Evolutionary conservation across 805 yeast genomes (phyloP).

Genomic region (Metschnikowia baotianmanensis): DNA sequence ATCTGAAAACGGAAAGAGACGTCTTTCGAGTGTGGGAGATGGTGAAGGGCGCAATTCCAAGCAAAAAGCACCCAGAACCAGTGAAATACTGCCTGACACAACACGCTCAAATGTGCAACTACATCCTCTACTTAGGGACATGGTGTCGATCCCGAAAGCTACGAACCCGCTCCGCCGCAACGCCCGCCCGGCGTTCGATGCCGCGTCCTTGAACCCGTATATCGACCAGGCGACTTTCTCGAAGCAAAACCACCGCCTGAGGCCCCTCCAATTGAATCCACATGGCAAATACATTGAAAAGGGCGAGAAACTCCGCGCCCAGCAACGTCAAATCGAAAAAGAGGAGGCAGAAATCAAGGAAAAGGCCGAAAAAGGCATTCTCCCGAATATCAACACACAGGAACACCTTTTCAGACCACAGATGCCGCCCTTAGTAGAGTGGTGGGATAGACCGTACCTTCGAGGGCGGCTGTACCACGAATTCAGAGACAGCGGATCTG

Average conservation of each 20-base stretch:
- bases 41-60: neutral
- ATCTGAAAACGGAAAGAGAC: too few species aligned
- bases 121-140: conserved; percentile 37
- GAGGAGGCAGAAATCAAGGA: conserved; percentile 31
- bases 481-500: conserved; percentile 23
- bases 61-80: neutral
- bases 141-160: conserved; percentile 25
- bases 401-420: conserved; percentile 52
- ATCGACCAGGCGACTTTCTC: conserved; percentile 25
- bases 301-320: conserved; percentile 51
- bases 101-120: conserved; percentile 9
- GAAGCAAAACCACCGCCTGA: conserved; percentile 12
- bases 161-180: conserved; percentile 32
- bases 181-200: conserved; percentile 30
- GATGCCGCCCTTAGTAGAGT: conserved; percentile 67
- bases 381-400: conserved; percentile 51
- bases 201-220: conserved; percentile 38
- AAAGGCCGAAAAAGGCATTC: conserved; percentile 38
- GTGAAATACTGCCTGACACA: neutral
- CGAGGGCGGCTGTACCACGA: conserved; percentile 36
- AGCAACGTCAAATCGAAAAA: conserved; percentile 14
- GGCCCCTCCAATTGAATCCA: conserved; percentile 51
- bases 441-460: conserved; percentile 82
- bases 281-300: conserved; percentile 61
- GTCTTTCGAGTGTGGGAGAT: neutral